Percentiles rank a stretch among this genome's conserved stretches.
Conservation (phyloP, 257 asterid species). For the Marsdenia floribunda region DNA sequence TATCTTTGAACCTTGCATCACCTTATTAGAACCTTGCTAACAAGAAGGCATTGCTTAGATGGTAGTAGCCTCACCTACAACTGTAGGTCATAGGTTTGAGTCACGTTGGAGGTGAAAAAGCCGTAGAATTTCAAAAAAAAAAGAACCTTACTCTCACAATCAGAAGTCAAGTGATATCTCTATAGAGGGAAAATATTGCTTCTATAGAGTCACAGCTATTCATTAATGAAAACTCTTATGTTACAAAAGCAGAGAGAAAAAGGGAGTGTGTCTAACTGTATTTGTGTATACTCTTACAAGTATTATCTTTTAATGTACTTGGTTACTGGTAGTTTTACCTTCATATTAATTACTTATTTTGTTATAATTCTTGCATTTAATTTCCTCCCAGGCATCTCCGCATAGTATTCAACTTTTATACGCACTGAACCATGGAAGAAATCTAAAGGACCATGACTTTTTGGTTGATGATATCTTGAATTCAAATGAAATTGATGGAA, state of each 20-base stretch:
- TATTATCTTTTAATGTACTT: background rate
- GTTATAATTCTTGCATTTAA: conserved; percentile 8
- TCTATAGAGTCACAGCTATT: background rate
- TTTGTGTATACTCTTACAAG: background rate
- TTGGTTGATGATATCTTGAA: conserved; percentile 38
- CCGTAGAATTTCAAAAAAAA: no score
- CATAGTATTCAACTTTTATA: conserved; percentile 35
- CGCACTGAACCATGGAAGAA: conserved; percentile 30
- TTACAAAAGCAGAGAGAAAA: no score
- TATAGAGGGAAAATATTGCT: background rate
- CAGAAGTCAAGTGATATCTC: background rate
- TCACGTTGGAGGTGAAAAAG: no score
- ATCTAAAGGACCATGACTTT: conserved; percentile 28
- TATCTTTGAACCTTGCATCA: background rate
- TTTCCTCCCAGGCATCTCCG: conserved; percentile 45
- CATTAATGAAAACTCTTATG: background rate
- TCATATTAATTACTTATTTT: background rate
- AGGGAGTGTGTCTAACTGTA: background rate
- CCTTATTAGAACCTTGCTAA: background rate
- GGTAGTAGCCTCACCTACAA: no score
- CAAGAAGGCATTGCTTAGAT: no score
- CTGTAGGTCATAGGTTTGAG: no score
- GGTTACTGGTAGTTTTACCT: background rate
- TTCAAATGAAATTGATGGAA: conserved; percentile 29
- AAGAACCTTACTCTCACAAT: background rate